phyloP scores from a whole-genome alignment of 257 asterid species.

The Plantago ovata region DNA sequence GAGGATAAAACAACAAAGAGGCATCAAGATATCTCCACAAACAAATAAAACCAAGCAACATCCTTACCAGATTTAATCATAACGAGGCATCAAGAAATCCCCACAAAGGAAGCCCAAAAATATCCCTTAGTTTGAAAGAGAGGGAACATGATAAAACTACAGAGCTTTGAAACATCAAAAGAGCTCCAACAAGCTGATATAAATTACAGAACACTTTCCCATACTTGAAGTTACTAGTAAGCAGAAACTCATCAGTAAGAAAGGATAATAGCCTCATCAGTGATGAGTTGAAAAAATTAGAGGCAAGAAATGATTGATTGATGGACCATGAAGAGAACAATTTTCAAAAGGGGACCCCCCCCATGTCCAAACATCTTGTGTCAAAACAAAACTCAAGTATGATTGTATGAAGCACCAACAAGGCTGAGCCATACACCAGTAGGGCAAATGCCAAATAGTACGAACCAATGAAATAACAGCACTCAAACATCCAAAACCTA shows the following conservation, averaged over 20 bases:
- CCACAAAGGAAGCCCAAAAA: slow-evolving; percentile 3
- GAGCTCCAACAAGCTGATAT: not conserved
- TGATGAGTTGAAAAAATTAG: not conserved
- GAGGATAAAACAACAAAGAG: not conserved
- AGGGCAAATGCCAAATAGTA: not conserved
- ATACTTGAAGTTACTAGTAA: not conserved
- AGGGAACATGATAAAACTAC: not conserved
- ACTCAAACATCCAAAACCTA: not conserved
- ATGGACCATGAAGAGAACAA: not conserved
- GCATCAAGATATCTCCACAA: not conserved
- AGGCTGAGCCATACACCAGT: not conserved
- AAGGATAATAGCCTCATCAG: not conserved
- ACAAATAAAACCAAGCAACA: not conserved
- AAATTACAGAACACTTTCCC: not conserved
- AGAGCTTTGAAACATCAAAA: slow-evolving; percentile 1
- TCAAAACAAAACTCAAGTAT: not conserved
- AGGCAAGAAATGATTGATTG: not conserved
- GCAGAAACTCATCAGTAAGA: not conserved
- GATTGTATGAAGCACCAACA: not conserved
- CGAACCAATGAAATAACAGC: slow-evolving; percentile 4
- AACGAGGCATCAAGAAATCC: not conserved
- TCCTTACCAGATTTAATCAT: not conserved
- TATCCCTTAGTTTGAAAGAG: slow-evolving; percentile 2
- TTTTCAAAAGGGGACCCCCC: slow-evolving; percentile 10
- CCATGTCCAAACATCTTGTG: not conserved